Evolutionary conservation across 2,329 filamentous ascomycete genomes (phyloP).

Genomic region (Trichoderma citrinoviride): DNA sequence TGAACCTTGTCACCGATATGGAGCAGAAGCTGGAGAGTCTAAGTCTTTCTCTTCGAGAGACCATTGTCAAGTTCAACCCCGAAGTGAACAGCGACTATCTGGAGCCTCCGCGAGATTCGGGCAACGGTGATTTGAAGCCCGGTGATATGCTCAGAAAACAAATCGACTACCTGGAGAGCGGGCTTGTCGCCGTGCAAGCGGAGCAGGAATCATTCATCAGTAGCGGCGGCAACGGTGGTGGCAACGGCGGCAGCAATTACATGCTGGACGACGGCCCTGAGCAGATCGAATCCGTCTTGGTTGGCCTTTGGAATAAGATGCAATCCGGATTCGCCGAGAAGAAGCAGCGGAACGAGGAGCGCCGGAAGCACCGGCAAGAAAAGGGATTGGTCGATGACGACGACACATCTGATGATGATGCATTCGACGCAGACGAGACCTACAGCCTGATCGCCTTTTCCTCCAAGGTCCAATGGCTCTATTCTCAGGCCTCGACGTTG

Average conservation of each 20-base stretch:
- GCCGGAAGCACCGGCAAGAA: constrained; percentile 51
- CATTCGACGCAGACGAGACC: constrained; percentile 53
- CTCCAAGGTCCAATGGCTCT: constrained; percentile 74
- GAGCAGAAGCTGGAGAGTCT: constrained; percentile 60
- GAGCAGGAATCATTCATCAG: constrained; percentile 48
- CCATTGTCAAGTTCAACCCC: constrained; percentile 64
- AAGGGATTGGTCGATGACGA: constrained; percentile 59
- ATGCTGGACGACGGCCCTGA: constrained; percentile 34
- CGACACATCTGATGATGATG: constrained; percentile 62
- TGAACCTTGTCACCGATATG: constrained; percentile 19
- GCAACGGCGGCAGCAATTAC: constrained; percentile 27
- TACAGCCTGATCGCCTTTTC: constrained; percentile 77
- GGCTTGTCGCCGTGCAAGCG: constrained; percentile 58
- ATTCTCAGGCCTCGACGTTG: constrained; percentile 70
- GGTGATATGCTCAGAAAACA: constrained; percentile 54
- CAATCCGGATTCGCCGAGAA: constrained; percentile 51
- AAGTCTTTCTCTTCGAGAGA: constrained; percentile 63
- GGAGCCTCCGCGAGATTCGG: constrained; percentile 39
- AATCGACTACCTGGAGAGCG: constrained; percentile 68
- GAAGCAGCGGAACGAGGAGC: constrained; percentile 53
- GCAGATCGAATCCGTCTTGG: constrained; percentile 56
- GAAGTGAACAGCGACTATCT: constrained; percentile 48
- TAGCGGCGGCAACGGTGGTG: constrained; percentile 14
- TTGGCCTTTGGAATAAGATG: constrained; percentile 57
- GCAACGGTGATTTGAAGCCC: constrained; percentile 37